These are phyloP conservation scores for Trichoderma lentiforme DNA, from an alignment of 2,329 filamentous ascomycete genomes.

Conservation along the genomic window DNA sequence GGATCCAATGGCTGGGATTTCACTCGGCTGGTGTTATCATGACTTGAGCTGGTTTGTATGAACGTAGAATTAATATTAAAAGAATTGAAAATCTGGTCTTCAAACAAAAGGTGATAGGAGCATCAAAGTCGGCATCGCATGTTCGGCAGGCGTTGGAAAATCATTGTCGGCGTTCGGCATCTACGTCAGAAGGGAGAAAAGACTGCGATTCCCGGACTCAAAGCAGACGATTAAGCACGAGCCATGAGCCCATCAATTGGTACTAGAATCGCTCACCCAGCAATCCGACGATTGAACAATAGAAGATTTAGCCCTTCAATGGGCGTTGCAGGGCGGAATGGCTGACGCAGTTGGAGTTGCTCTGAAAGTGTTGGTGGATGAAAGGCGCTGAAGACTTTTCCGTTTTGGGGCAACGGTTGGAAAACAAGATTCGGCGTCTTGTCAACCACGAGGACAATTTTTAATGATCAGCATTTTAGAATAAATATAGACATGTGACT, in stretches of 20 bases:
- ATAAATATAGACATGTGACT: not conserved
- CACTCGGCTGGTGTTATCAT: not conserved
- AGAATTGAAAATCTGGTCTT: not conserved
- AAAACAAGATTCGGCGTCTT: not conserved
- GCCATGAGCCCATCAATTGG: not conserved
- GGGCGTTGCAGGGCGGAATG: not conserved
- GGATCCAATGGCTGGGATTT: not conserved
- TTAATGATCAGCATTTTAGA: not conserved
- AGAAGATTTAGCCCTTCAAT: not conserved
- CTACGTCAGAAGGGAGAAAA: not conserved
- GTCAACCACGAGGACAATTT: not conserved
- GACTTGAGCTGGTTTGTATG: not conserved
- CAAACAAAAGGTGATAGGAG: not conserved
- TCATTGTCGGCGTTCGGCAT: conserved; percentile 15
- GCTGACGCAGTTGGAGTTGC: not conserved
- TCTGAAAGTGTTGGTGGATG: not conserved
- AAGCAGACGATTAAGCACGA: not conserved
- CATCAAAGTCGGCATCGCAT: not conserved
- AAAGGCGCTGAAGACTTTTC: not conserved
- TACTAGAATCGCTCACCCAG: not conserved
- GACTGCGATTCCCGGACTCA: not conserved
- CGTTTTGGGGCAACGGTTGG: not conserved
- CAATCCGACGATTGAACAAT: not conserved
- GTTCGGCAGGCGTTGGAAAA: not conserved
- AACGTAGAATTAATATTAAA: not conserved